phyloP scores from a whole-genome alignment of 2,329 filamentous ascomycete genomes.

The Onygena corvina region DNA sequence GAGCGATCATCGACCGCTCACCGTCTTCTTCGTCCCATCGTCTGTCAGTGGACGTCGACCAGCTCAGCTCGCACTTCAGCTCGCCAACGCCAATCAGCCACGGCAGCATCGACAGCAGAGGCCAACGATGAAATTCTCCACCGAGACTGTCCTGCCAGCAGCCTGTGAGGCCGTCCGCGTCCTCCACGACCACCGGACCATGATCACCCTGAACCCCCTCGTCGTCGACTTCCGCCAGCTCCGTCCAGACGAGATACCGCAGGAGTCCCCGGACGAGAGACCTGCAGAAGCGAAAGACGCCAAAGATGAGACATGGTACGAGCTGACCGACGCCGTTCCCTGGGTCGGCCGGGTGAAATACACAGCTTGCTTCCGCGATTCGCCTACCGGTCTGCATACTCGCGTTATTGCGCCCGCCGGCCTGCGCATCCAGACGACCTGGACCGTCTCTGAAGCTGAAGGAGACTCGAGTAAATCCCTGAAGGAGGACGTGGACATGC shows the following conservation, averaged over 20 bases:
- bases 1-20: too few species aligned
- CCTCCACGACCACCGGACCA: conserved; percentile 66
- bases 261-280: conserved; percentile 58
- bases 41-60: too few species aligned
- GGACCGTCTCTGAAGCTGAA: conserved; percentile 63
- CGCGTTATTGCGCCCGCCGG: conserved; percentile 75
- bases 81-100: too few species aligned
- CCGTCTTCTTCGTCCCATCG: too few species aligned
- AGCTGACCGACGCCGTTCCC: conserved; percentile 58
- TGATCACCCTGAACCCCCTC: conserved; percentile 81
- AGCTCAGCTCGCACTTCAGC: too few species aligned
- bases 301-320: conserved; percentile 78
- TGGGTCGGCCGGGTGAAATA: conserved; percentile 59
- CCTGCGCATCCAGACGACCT: conserved; percentile 65
- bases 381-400: conserved; percentile 61
- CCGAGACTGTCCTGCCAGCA: conserved; percentile 67
- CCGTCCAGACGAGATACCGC: too few species aligned
- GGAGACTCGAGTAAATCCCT: conserved; percentile 59
- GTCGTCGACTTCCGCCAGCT: conserved; percentile 59
- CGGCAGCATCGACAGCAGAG: too few species aligned
- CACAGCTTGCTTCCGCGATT: conserved; percentile 67
- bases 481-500: conserved; percentile 74
- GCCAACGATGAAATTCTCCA: too few species aligned
- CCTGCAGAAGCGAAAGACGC: too few species aligned
- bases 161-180: conserved; percentile 61